Conservation (phyloP, 2,329 filamentous ascomycete genomes). For the Lasiodiplodia sp. region DNA sequence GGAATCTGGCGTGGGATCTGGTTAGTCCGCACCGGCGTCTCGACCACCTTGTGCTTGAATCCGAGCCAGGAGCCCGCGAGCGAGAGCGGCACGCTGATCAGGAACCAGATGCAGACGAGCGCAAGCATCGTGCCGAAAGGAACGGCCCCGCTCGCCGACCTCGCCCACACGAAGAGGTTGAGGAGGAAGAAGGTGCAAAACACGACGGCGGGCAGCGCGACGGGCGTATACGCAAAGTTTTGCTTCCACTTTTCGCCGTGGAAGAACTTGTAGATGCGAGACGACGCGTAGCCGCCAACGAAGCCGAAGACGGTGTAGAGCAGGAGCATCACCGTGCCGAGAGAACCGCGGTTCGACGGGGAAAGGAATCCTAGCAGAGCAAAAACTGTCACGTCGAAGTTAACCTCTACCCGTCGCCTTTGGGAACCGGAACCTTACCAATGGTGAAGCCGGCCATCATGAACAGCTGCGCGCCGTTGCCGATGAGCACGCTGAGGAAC, state of each 20-base stretch:
- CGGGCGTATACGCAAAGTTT: conserved; percentile 86
- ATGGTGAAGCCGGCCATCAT: conserved; percentile 98
- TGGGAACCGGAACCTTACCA: conserved; percentile 46
- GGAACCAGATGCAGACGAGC: conserved; percentile 92
- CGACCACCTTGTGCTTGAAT: conserved; percentile 74
- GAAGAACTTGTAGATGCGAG: conserved; percentile 93
- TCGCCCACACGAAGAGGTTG: conserved; percentile 95
- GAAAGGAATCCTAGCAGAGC: conserved; percentile 94
- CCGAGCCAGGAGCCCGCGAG: conserved; percentile 91
- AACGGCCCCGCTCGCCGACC: conserved; percentile 89
- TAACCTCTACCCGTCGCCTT: conserved; percentile 11
- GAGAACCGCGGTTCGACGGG: conserved; percentile 90
- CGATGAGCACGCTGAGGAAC: conserved; percentile 84
- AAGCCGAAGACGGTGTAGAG: conserved; percentile 93
- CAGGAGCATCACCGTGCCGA: conserved; percentile 91
- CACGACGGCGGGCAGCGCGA: conserved; percentile 84
- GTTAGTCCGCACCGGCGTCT: conserved; percentile 89
- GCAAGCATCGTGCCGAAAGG: conserved; percentile 97
- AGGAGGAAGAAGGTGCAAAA: conserved; percentile 91
- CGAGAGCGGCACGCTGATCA: conserved; percentile 92
- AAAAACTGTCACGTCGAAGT: conserved; percentile 62
- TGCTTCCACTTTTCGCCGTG: conserved; percentile 93
- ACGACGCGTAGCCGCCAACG: conserved; percentile 88
- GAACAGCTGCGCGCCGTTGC: conserved; percentile 94
- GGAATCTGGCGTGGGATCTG: conserved; percentile 98